Evolutionary conservation across 768 basidiomycete genomes (phyloP), one percentile per base, ranked within the genome.

Genomic region (Termitomyces heimii): DNA sequence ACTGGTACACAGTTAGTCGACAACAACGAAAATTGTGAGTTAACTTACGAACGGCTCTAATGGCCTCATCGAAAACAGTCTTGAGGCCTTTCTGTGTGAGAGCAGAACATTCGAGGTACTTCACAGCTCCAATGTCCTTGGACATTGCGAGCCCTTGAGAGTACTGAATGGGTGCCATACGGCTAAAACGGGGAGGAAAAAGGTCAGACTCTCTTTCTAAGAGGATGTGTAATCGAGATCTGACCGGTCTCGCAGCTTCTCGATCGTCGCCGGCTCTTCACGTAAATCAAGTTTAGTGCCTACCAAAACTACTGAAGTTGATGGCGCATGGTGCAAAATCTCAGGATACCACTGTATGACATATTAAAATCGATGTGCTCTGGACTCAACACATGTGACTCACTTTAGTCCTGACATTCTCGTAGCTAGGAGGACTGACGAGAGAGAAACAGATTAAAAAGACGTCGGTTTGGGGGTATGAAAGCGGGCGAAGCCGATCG

Each of bases 381-480:
- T 24, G 43, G 42, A 48, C 16, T 43, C n/a, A n/a, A 44, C 46
- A 53, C 32, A 49, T 16, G 20, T 2, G 26, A 35, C 85, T 52
- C 66, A 91, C 96, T 83, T 98, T 98, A 62, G 94, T 97, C 74
- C 89, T 85, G 62, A 98, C 96, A 79, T 99, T 99, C 75, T 99
- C 96, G 71, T 94, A 98, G 74, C 91, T 94, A 24, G 97, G 96
- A 37, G 97, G 97, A 68, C 91, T 93, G 70, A 98, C 96, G 60
- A 99, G 83, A 49, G 94, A 96, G 79, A 99, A 99, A 73, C 97
- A 99, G 70, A 99, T 95, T 75, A 99, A 80, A 79, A 99, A 99
- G 58, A 99, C 94, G 72, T 99, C 96, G 43, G 97, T 98, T 75
- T 98, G 97, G 26, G 97, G 97, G 76, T 99, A 99, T 61, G 93